Percentiles rank a stretch among this genome's conserved stretches.
Evolutionary conservation across 768 basidiomycete species (phyloP).

Genomic region (Rhizopogon rudus): DNA sequence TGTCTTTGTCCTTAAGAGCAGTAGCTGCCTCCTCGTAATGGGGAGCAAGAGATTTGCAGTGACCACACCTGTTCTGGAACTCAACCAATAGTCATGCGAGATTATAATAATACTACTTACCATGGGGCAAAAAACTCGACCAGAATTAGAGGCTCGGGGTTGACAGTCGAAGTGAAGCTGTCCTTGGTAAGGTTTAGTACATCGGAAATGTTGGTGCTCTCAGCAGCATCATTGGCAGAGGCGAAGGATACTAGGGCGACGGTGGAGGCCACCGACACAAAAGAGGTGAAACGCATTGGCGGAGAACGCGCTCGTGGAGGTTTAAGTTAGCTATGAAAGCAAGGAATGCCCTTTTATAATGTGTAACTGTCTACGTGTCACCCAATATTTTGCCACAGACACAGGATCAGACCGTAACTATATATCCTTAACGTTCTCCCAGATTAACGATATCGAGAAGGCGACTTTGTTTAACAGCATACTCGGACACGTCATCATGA

Average conservation of each 20-base stretch:
- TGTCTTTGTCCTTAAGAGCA: slow-evolving; percentile 80
- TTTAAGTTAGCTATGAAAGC: slow-evolving; percentile 6
- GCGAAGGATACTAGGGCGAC: slow-evolving; percentile 52
- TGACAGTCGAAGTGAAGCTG: slow-evolving; percentile 64
- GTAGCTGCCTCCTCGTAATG: slow-evolving; percentile 95
- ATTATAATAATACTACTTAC: slow-evolving; percentile 29
- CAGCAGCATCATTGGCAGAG: slow-evolving; percentile 41
- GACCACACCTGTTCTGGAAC: slow-evolving; percentile 65
- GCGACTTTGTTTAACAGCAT: no score
- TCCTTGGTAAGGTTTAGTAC: slow-evolving; percentile 71
- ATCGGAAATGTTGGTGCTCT: slow-evolving; percentile 51
- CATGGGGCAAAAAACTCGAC: slow-evolving; percentile 96
- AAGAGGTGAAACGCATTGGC: slow-evolving; percentile 60
- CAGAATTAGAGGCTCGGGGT: slow-evolving; percentile 67
- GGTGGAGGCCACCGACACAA: slow-evolving; percentile 45
- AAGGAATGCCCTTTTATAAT: slow-evolving; percentile 17
- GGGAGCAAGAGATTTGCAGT: slow-evolving; percentile 93
- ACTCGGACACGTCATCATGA: no score
- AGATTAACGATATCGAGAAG: no score
- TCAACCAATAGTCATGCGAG: not conserved
- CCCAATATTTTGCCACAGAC: not conserved
- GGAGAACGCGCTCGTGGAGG: slow-evolving; percentile 5
- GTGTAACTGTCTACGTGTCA: slow-evolving; percentile 27
- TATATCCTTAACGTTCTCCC: no score
- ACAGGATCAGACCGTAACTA: no score